phyloP scores from a whole-genome alignment of 2,329 filamentous ascomycete genomes.

The Calycina marina region DNA sequence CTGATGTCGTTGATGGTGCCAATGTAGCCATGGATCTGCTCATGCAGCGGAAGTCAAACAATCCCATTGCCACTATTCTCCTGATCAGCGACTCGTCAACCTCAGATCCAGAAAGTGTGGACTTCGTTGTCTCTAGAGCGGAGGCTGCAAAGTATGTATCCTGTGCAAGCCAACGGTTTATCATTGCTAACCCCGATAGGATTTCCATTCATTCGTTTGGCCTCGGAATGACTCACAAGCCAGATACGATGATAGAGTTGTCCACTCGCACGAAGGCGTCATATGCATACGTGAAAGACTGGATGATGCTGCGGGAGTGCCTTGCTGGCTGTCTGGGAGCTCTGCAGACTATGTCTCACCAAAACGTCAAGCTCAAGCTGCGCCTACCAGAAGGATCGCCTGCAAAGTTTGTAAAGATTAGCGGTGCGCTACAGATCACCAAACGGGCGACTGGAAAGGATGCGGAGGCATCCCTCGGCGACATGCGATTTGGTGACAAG shows the following conservation, averaged over 20 bases:
- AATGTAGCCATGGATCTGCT: constrained; percentile 97
- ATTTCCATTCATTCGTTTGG: constrained; percentile 96
- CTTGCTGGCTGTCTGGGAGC: constrained; percentile 84
- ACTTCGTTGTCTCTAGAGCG: constrained; percentile 92
- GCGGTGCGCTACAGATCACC: constrained; percentile 86
- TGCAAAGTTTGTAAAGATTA: constrained; percentile 97
- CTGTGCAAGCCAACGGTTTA: constrained; percentile 4
- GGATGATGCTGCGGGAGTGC: constrained; percentile 99
- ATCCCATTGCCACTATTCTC: constrained; percentile 87
- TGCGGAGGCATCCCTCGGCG: constrained; percentile 81
- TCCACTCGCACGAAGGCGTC: constrained; percentile 92
- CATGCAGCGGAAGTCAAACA: constrained; percentile 94
- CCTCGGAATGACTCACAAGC: constrained; percentile 91
- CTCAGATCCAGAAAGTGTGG: constrained; percentile 85
- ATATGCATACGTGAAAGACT: constrained; percentile 97
- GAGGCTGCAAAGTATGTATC: constrained; percentile 75
- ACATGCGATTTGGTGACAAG: constrained; percentile 92
- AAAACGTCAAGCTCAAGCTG: constrained; percentile 92
- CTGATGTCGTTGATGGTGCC: constrained; percentile 92
- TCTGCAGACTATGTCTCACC: constrained; percentile 89
- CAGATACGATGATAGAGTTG: constrained; percentile 95
- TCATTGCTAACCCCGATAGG: constrained; percentile 29
- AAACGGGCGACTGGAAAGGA: constrained; percentile 91
- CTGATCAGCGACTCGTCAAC: constrained; percentile 96
- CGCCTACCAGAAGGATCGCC: constrained; percentile 90